Conservation (phyloP, 305 asterid species). For the Fraxinus floribunda region DNA sequence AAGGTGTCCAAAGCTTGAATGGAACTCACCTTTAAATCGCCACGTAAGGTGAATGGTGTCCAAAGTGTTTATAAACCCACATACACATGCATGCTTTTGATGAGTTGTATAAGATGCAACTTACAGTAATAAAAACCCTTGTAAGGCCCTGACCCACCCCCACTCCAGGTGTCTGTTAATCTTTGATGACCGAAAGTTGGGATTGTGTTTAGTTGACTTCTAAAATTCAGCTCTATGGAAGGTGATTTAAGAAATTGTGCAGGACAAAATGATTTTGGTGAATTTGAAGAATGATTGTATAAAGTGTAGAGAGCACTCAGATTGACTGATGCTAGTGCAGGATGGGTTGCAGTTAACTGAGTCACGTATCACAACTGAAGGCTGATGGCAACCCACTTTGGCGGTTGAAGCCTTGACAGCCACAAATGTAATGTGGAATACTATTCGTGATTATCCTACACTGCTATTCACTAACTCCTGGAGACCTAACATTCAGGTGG, state of each 20-base stretch:
- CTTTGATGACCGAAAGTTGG: not conserved
- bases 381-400: not conserved
- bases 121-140: not conserved
- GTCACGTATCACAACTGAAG: not conserved
- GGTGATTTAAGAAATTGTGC: not conserved
- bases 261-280: not conserved
- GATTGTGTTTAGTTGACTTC: not conserved
- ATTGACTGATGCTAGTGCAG: not conserved
- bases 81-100: not conserved
- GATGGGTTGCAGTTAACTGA: not conserved
- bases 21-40: not conserved
- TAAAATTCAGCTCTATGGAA: not conserved
- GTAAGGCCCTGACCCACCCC: not conserved
- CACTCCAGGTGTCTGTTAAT: not conserved
- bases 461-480: not conserved
- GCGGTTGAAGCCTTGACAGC: not conserved
- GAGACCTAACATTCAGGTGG: not conserved
- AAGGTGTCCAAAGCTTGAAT: not conserved
- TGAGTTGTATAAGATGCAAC: not conserved
- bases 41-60: not conserved
- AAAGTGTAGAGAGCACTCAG: not conserved
- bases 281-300: not conserved
- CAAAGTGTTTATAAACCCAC: not conserved
- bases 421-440: not conserved
- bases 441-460: not conserved